Conservation (phyloP, 176 grass and related monocot genomes). For the Cenchrus americanus region DNA sequence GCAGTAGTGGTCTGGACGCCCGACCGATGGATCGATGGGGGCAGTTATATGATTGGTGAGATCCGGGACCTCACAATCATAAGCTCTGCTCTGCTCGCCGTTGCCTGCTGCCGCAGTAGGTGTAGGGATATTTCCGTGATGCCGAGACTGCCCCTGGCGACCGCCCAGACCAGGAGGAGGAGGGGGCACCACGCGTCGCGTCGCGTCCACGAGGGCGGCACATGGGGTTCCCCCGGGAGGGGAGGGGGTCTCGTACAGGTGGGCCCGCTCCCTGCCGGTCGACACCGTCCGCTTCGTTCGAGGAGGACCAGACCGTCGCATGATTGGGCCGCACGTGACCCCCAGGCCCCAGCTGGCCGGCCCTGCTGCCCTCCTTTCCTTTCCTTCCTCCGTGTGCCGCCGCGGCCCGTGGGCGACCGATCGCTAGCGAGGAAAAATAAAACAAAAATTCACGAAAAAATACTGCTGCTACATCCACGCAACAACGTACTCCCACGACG, state of each 20-base stretch:
- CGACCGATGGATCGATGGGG: neutral
- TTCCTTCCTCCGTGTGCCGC: neutral
- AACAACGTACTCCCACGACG: too few relatives aligned
- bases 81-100: neutral
- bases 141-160: conserved; percentile 5
- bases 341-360: conserved; percentile 33
- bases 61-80: conserved; percentile 12
- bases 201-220: conserved; percentile 44
- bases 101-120: neutral
- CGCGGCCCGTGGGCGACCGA: neutral
- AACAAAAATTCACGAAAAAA: neutral
- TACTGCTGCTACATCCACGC: conserved; percentile 3
- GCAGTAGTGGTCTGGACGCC: neutral
- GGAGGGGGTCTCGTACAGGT: conserved; percentile 27
- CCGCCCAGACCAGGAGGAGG: too few relatives aligned
- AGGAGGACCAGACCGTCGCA: neutral
- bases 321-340: conserved; percentile 59
- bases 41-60: neutral
- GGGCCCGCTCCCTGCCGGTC: conserved; percentile 7
- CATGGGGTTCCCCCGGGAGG: conserved; percentile 34
- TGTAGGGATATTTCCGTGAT: neutral
- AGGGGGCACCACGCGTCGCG: neutral
- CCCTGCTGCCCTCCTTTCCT: neutral
- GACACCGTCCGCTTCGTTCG: neutral
- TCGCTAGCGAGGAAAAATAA: neutral